Percentiles rank a stretch among this genome's conserved stretches.
These are phyloP conservation scores for Coleophoma cylindrospora DNA, from an alignment of 2,329 filamentous ascomycete species.

Conservation along the genomic window DNA sequence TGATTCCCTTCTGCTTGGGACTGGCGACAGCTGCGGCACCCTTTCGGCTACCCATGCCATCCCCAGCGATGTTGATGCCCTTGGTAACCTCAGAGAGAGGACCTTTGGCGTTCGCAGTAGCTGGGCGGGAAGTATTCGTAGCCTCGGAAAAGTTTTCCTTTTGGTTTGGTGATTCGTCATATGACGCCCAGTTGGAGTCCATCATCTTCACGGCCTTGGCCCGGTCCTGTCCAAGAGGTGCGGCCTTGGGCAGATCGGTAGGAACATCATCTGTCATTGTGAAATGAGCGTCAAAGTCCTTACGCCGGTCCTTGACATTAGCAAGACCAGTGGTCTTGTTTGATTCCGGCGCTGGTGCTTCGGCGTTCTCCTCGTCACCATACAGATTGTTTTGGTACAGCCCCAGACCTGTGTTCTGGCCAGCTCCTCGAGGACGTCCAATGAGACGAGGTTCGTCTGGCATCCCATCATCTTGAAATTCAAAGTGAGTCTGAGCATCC, in stretches of 20 bases:
- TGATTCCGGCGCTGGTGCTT: slow-evolving; percentile 8
- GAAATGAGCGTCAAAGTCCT: slow-evolving; percentile 77
- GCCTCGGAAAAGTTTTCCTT: slow-evolving; percentile 26
- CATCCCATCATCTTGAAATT: slow-evolving; percentile 71
- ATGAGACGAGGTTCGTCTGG: slow-evolving; percentile 43
- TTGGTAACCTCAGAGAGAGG: slow-evolving; percentile 22
- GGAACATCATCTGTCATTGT: slow-evolving; percentile 66
- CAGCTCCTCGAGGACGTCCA: slow-evolving; percentile 46
- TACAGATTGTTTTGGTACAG: slow-evolving; percentile 78
- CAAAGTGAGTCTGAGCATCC: slow-evolving; percentile 78
- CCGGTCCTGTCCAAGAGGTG: slow-evolving; percentile 50
- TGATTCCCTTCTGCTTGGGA: slow-evolving; percentile 33
- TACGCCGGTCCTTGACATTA: slow-evolving; percentile 67
- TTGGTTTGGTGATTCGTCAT: slow-evolving; percentile 52
- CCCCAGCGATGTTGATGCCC: slow-evolving; percentile 34
- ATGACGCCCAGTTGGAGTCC: slow-evolving; percentile 56
- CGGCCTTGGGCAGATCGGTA: slow-evolving; percentile 33
- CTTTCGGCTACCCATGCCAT: slow-evolving; percentile 62
- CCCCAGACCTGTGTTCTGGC: slow-evolving; percentile 61
- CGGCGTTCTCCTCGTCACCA: slow-evolving; percentile 42
- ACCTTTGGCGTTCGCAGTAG: slow-evolving; percentile 13
- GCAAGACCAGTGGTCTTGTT: slow-evolving; percentile 45
- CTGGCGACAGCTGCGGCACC: slow-evolving; percentile 47
- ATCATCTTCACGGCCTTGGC: slow-evolving; percentile 70
- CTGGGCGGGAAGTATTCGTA: slow-evolving; percentile 7